Percentiles rank a stretch among this genome's conserved stretches.
Conservation (phyloP, 1,284 basidiomycete species). For the Meripilus lineatus region DNA sequence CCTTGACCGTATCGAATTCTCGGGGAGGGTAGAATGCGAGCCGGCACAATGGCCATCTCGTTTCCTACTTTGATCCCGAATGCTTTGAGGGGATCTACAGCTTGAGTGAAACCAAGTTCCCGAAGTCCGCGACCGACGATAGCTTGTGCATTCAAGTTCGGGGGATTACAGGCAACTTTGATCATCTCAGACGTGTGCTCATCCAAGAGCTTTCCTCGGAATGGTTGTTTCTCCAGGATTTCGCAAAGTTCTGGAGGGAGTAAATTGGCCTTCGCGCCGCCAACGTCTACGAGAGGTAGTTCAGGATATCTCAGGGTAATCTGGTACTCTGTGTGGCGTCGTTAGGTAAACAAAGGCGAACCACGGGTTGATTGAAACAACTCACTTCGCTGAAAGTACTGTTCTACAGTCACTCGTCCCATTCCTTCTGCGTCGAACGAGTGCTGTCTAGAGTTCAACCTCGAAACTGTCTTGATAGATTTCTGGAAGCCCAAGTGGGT, state of each 20-base stretch:
- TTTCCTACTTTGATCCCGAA: constrained; percentile 59
- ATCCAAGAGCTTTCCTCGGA: constrained; percentile 63
- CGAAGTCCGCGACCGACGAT: constrained; percentile 55
- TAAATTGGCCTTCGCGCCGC: constrained; percentile 43
- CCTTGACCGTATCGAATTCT: constrained; percentile 50
- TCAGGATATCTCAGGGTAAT: constrained; percentile 45
- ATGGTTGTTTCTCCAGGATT: constrained; percentile 65
- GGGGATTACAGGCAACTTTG: constrained; percentile 56
- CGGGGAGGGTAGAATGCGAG: constrained; percentile 59
- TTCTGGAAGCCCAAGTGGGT: constrained; percentile 56
- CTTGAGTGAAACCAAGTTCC: constrained; percentile 53
- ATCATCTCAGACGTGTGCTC: constrained; percentile 71
- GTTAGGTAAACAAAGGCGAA: background rate
- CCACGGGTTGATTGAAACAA: background rate
- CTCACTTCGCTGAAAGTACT: constrained; percentile 61
- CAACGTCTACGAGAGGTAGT: constrained; percentile 59
- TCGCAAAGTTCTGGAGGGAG: constrained; percentile 69
- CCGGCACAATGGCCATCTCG: constrained; percentile 72
- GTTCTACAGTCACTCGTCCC: constrained; percentile 49
- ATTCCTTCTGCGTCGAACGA: constrained; percentile 51
- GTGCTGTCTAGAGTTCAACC: constrained; percentile 43
- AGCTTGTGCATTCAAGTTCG: constrained; percentile 56
- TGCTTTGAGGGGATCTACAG: constrained; percentile 38
- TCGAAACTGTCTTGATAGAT: constrained; percentile 48
- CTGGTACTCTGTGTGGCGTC: constrained; percentile 44